Base-by-base conservation (phyloP, 2,329 filamentous ascomycete genomes). In the Aspergillus brasiliensis region DNA sequence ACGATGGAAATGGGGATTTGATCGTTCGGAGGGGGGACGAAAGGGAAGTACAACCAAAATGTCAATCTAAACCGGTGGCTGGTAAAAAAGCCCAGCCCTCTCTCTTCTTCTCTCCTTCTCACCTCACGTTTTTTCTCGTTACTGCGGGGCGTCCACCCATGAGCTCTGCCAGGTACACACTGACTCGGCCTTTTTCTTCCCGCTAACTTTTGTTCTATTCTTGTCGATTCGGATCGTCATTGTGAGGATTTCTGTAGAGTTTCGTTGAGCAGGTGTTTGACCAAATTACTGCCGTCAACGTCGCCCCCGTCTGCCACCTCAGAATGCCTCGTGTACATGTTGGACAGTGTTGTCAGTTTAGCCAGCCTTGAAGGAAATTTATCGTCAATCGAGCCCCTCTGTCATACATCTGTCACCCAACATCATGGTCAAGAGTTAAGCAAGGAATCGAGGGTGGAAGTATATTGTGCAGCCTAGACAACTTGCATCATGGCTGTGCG, bases 51-150 rank as follows among this genome's bases (percentile, higher is more conserved):
- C n/a, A n/a, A n/a, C n/a, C n/a, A n/a, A n/a, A n/a, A 55, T 40
- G 27, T 44, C 44, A 60, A 57, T 52, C 57, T 60, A 56, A 61
- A 57, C 57, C 51, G 62, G 65, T 67, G 65, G 65, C 65, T 67
- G 65, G 63, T 52, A 58, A 52, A 57, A 48, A 54, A 59, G 56
- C 60, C 62, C 55, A 52, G 56, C 56, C 56, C 56, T 61, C 42
- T 56, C 48, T 56, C 47, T 42, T 42, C 8, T 23, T 56, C 44
- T 15, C 10, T 10, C 21, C 19, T 11, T 10, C 8, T 13, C 15
- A 4, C 56, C 48, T 65, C 53, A 34, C 42, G 51, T 59, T 52
- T 51, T 53, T 31, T n/a, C 19, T n/a, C 11, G 10, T 27, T 23
- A 37, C 31, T 53, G 58, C 61, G 63, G 63, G 62, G 61, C 63